These are phyloP conservation scores for Solanum hybrid DNA, from an alignment of 305 asterid genomes.

Conservation along the genomic window DNA sequence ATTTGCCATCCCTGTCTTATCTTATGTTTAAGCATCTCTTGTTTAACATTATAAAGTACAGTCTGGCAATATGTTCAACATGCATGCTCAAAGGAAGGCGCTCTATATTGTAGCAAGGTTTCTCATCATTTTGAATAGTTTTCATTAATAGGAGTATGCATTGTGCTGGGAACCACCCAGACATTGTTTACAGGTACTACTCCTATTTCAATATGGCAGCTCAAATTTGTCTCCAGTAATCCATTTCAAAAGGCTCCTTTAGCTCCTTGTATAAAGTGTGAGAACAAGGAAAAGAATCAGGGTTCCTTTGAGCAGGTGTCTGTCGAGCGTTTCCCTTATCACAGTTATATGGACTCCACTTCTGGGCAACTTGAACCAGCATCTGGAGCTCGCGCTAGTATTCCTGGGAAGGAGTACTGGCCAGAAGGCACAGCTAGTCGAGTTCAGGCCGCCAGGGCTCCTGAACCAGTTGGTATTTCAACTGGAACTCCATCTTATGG, in stretches of 20 bases:
- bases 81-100: not conserved
- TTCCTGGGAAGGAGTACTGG: slow-evolving; percentile 83
- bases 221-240: slow-evolving; percentile 16
- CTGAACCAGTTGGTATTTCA: slow-evolving; percentile 70
- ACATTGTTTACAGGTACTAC: slow-evolving; percentile 33
- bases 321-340: slow-evolving; percentile 76
- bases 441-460: slow-evolving; percentile 82
- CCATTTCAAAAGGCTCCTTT: slow-evolving; percentile 24
- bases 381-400: slow-evolving; percentile 94
- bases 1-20: too few species aligned
- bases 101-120: not conserved
- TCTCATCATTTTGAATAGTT: not conserved
- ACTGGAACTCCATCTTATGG: slow-evolving; percentile 82
- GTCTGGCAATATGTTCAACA: not conserved
- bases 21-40: not conserved
- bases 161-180: slow-evolving; percentile 26
- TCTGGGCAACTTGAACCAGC: slow-evolving; percentile 96
- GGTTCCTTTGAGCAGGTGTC: slow-evolving; percentile 33
- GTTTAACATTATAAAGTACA: not conserved
- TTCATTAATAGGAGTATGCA: not conserved
- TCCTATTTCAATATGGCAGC: slow-evolving; percentile 28
- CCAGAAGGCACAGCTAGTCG: slow-evolving; percentile 91
- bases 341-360: slow-evolving; percentile 79
- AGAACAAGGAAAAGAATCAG: slow-evolving; percentile 42
- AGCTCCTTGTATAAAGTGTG: slow-evolving; percentile 56